These are phyloP conservation scores for Coemansia sp. DNA, from an alignment of 192 early-diverging fungal genomes.

Conservation along the genomic window DNA sequence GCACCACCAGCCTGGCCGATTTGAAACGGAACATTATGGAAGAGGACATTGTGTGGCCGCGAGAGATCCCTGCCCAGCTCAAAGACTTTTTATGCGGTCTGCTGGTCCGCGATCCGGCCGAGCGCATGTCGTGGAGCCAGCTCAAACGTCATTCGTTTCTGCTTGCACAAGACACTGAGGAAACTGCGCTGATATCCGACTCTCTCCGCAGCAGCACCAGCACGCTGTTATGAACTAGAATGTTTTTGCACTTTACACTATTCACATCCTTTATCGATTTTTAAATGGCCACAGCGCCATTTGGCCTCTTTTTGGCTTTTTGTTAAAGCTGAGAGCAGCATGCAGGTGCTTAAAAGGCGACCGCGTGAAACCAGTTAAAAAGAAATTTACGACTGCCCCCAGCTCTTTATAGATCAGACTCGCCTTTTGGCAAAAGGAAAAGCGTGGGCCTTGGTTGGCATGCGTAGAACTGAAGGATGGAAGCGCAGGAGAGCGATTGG, in stretches of 20 bases:
- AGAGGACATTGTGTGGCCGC: slow-evolving; percentile 55
- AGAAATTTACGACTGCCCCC: not conserved
- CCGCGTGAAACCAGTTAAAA: not conserved
- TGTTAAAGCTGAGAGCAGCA: not conserved
- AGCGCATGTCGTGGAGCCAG: slow-evolving; percentile 30
- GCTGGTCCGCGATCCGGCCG: slow-evolving; percentile 37
- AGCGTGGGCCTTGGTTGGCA: slow-evolving; percentile 1
- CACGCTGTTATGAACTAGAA: not conserved
- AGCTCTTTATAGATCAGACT: slow-evolving; percentile 8
- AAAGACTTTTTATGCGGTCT: slow-evolving; percentile 40
- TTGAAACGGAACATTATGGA: slow-evolving; percentile 52
- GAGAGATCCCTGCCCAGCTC: slow-evolving; percentile 45
- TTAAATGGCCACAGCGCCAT: not conserved
- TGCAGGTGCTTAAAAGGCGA: not conserved
- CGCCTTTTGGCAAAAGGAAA: slow-evolving; percentile 18
- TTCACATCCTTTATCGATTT: too few relatives aligned
- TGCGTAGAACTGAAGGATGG: not conserved
- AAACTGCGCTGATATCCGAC: slow-evolving; percentile 12
- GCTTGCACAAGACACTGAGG: slow-evolving; percentile 32
- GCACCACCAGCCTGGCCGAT: slow-evolving; percentile 42
- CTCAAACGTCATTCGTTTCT: slow-evolving; percentile 38
- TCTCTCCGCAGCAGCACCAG: slow-evolving; percentile 10
- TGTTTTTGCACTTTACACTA: not conserved
- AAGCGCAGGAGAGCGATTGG: slow-evolving; percentile 1
- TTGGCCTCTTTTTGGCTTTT: not conserved